Conservation (phyloP, 306 rosid genomes). For the Urtica urens region DNA sequence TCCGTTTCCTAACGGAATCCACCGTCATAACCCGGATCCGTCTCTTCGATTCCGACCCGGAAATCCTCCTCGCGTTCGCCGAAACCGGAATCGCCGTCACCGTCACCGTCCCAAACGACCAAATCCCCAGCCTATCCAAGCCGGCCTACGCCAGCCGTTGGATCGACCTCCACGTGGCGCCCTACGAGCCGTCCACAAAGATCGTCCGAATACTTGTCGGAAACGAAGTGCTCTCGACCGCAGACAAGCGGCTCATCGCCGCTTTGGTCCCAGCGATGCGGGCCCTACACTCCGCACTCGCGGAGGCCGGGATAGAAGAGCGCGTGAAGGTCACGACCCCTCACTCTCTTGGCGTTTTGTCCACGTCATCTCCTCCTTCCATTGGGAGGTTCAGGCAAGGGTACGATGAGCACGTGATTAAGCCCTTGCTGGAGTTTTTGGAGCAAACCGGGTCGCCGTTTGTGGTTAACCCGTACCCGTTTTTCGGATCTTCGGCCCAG, state of each 20-base stretch:
- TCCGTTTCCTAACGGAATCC: conserved; percentile 39
- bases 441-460: conserved; percentile 47
- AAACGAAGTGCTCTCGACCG: conserved; percentile 60
- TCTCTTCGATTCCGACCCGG: conserved; percentile 44
- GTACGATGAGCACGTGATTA: conserved; percentile 54
- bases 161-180: conserved; percentile 43
- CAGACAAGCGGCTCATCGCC: conserved; percentile 36
- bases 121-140: conserved; percentile 45
- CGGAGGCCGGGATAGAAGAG: conserved; percentile 26
- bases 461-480: conserved; percentile 69
- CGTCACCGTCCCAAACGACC: conserved; percentile 45
- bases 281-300: conserved; percentile 48
- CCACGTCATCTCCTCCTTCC: conserved; percentile 72
- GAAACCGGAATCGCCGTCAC: conserved; percentile 40
- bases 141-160: conserved; percentile 38
- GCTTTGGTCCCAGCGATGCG: conserved; percentile 65
- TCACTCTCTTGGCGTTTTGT: conserved; percentile 56
- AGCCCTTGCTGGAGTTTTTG: conserved; percentile 59
- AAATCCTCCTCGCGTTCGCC: conserved; percentile 42
- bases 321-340: conserved; percentile 58
- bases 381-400: conserved; percentile 62
- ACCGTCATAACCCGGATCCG: conserved; percentile 42
- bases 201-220: conserved; percentile 45
- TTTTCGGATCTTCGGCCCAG: conserved; percentile 35
- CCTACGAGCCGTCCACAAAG: conserved; percentile 43